Evolutionary conservation across 805 yeast species (phyloP).

Genomic region (Candida schatavii): DNA sequence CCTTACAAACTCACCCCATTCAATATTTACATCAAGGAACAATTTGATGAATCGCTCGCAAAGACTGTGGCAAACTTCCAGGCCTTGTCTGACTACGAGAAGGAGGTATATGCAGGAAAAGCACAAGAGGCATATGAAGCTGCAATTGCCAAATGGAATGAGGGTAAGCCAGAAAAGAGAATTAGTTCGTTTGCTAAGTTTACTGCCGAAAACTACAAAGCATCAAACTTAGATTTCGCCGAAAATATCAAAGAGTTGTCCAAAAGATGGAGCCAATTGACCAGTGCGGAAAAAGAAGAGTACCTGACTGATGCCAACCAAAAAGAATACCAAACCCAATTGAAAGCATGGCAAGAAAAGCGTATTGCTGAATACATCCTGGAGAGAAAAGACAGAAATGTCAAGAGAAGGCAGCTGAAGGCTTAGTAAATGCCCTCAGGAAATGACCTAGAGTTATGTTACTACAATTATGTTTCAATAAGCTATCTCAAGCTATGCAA

Average conservation of each 20-base stretch:
- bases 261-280: conserved; percentile 29
- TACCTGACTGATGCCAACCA: conserved; percentile 19
- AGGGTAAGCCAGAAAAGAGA: conserved; percentile 34
- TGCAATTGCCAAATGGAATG: conserved; percentile 18
- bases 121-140: conserved; percentile 15
- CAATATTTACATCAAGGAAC: conserved; percentile 24
- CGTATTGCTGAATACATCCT: conserved; percentile 21
- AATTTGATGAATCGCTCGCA: conserved; percentile 5
- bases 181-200: conserved; percentile 27
- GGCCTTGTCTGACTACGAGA: conserved; percentile 25
- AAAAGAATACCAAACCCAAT: conserved; percentile 18
- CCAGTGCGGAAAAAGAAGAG: conserved; percentile 23
- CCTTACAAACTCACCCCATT: conserved; percentile 16
- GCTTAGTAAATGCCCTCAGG: not conserved
- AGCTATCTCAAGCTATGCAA: too few species aligned
- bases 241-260: conserved; percentile 26
- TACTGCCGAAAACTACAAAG: conserved; percentile 24
- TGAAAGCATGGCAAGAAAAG: conserved; percentile 28
- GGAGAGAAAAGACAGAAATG: not conserved
- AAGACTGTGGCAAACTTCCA: conserved; percentile 19
- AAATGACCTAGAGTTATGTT: too few species aligned
- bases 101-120: conserved; percentile 19
- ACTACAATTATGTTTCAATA: too few species aligned
- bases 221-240: conserved; percentile 19
- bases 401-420: conserved; percentile 3